These are phyloP conservation scores for Paramarasmius palmivorus DNA, from an alignment of 1,284 basidiomycete species.

Conservation along the genomic window DNA sequence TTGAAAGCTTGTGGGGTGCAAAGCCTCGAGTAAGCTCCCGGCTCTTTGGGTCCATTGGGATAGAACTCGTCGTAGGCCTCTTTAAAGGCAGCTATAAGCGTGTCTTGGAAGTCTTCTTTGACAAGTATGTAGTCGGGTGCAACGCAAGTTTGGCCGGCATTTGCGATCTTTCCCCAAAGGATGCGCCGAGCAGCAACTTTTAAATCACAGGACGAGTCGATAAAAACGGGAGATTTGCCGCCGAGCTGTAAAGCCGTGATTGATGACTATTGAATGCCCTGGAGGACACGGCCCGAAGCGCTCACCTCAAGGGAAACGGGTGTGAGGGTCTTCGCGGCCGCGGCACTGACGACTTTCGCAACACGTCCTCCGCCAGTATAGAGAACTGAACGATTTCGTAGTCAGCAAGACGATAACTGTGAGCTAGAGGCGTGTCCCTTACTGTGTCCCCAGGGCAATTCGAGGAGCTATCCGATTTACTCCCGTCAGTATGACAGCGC, in stretches of 20 bases:
- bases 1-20: constrained; percentile 55
- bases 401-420: constrained; percentile 6
- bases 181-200: constrained; percentile 60
- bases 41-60: constrained; percentile 41
- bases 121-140: constrained; percentile 76
- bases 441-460: constrained; percentile 89
- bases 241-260: constrained; percentile 24
- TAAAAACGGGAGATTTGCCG: constrained; percentile 81
- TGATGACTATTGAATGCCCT: not conserved
- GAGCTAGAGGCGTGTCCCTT: constrained; percentile 31
- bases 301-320: constrained; percentile 78
- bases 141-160: constrained; percentile 73
- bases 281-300: not conserved
- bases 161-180: constrained; percentile 80
- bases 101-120: constrained; percentile 42
- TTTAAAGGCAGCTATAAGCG: constrained; percentile 61
- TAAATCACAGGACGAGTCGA: constrained; percentile 70
- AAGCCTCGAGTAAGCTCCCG: constrained; percentile 48
- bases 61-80: constrained; percentile 46
- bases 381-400: constrained; percentile 43
- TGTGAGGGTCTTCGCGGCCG: constrained; percentile 86
- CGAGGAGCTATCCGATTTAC: constrained; percentile 52
- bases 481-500: not conserved
- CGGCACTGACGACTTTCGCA: constrained; percentile 76
- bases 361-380: constrained; percentile 74